phyloP scores from a whole-genome alignment of 2,329 filamentous ascomycete genomes.

The Dothideomycetes sp. region DNA sequence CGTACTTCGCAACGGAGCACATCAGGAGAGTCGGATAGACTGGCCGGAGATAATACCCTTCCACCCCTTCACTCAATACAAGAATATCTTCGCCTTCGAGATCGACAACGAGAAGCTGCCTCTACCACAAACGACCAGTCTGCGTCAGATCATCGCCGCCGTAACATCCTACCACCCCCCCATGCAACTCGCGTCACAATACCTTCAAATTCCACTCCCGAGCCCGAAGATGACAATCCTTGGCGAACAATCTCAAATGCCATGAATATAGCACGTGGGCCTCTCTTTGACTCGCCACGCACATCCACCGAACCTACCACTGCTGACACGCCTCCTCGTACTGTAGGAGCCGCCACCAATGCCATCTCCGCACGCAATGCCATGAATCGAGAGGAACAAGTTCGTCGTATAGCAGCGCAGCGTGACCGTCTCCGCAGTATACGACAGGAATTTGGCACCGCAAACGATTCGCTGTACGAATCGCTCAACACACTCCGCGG shows the following conservation, averaged over 20 bases:
- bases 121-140: background rate
- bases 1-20: slow-evolving; percentile 1
- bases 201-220: background rate
- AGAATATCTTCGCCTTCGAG: slow-evolving; percentile 5
- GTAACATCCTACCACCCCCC: slow-evolving; percentile 7
- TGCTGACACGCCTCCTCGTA: no score
- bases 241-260: slow-evolving; percentile 39
- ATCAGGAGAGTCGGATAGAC: background rate
- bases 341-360: background rate
- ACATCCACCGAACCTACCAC: slow-evolving; percentile 8
- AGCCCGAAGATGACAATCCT: slow-evolving; percentile 24
- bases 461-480: slow-evolving; percentile 4
- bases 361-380: slow-evolving; percentile 1
- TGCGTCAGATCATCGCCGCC: background rate
- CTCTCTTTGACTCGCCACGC: slow-evolving; percentile 19
- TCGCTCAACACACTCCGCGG: slow-evolving; percentile 4
- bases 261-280: slow-evolving; percentile 25
- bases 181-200: slow-evolving; percentile 6
- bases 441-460: slow-evolving; percentile 5
- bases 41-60: slow-evolving; percentile 3
- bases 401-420: slow-evolving; percentile 5
- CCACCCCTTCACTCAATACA: slow-evolving; percentile 9
- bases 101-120: slow-evolving; percentile 3
- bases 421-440: slow-evolving; percentile 6
- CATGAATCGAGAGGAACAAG: slow-evolving; percentile 3